phyloP scores from a whole-genome alignment of 306 rosid species.

The Acacia crassicarpa region DNA sequence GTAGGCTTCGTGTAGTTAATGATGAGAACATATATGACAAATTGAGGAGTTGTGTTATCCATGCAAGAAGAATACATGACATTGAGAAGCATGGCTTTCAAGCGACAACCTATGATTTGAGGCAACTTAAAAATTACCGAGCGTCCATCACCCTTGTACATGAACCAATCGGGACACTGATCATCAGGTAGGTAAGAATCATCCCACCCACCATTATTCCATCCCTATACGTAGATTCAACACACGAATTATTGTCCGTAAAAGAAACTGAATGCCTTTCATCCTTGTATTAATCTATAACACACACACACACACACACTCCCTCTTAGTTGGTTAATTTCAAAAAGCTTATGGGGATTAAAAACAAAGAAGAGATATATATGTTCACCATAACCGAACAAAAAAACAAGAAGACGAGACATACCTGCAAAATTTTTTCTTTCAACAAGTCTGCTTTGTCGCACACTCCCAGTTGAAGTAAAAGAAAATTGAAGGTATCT shows the following conservation, averaged over 20 bases:
- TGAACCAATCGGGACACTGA: not conserved
- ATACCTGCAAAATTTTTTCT: not conserved
- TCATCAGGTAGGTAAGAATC: not conserved
- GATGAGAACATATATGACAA: not conserved
- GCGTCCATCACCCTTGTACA: not conserved
- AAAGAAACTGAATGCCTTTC: too few species aligned
- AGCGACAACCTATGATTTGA: not conserved
- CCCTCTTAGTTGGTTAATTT: too few species aligned
- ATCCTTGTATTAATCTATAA: too few species aligned
- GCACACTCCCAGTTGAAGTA: not conserved
- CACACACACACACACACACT: too few species aligned
- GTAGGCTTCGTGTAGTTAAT: not conserved
- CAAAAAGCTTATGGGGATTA: not conserved
- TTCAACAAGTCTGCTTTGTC: not conserved
- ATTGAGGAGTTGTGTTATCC: not conserved
- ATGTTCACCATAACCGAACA: too few species aligned
- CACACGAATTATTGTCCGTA: not conserved
- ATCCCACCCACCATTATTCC: not conserved
- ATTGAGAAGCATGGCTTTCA: constrained; percentile 22
- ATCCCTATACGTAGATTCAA: constrained; percentile 13
- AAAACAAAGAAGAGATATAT: too few species aligned
- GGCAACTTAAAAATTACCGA: constrained; percentile 18
- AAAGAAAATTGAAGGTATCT: not conserved
- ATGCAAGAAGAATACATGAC: not conserved
- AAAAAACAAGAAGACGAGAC: not conserved